Base-by-base conservation (phyloP, 495 filamentous ascomycete genomes). In the Talaromyces proteolyticus region DNA sequence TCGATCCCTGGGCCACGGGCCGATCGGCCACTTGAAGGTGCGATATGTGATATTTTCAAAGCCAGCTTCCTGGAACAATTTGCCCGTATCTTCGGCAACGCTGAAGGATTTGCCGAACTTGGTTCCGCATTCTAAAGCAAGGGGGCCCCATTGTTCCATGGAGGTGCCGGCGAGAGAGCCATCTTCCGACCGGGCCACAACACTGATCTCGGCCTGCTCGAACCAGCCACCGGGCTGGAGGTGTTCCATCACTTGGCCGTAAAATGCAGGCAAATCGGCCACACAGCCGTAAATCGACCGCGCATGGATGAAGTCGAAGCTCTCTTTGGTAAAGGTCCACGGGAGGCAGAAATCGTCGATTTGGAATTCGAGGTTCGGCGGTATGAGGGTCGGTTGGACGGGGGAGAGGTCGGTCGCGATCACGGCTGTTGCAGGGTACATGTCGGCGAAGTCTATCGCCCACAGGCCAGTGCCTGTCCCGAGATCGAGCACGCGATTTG, bases 261-360 rank as follows among this genome's bases (percentile, higher is more conserved):
- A 57, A 6, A 62, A 52, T 0, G 42, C 43, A 53, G 53, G 52
- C 44, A 62, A 67, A 43, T 70, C 62, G 14, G 53, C 53, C 16
- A 67, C 53, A 41, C 51, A 58, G 21, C 73, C 69, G 19, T 58
- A 65, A 51, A 81, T 53, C 40, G 56, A 67, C 17, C 70, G 69
- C 18, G 56, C 58, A 36, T 64, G 59, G 12, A 60, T 54, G 29
- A 61, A 57, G 46, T 64, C 61, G 42, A 64, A 64, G 36, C 36
- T 40, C 20, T 61, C 40, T 22, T n/a, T 8, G 21, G 52, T 21
- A 37, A 57, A 55, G 20, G 76, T 65, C 82, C 81, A 85, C 11
- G 70, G 64, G 20, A 58, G 68, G 68, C 84, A 81, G 43, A 81
- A 67, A 56, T 86, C 82, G 55, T 85, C 82, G 18, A 86, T 68